Conservation (phyloP, 352 stramenopile genomes). For the Phytophthora rubi region DNA sequence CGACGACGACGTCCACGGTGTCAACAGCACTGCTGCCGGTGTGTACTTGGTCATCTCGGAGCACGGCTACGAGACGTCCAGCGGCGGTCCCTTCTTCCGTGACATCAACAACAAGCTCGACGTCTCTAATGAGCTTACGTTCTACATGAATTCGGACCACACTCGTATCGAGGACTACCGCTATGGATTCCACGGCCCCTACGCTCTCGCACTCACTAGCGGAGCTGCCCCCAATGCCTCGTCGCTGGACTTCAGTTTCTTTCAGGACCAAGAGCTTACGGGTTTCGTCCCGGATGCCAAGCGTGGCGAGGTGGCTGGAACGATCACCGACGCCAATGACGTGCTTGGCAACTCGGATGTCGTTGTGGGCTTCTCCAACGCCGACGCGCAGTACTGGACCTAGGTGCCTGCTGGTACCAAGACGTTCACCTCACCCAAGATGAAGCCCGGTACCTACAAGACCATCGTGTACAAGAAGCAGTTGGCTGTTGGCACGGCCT, state of each 20-base stretch:
- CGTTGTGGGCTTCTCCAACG: conserved; percentile 47
- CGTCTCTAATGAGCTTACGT: conserved; percentile 54
- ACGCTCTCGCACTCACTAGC: conserved; percentile 51
- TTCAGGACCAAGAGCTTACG: conserved; percentile 41
- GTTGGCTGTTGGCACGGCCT: conserved; percentile 38
- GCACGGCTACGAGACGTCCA: conserved; percentile 52
- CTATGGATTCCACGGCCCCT: conserved; percentile 60
- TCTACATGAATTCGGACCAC: conserved; percentile 73
- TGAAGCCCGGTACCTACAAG: conserved; percentile 57
- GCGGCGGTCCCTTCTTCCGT: conserved; percentile 53
- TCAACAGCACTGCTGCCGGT: conserved; percentile 40
- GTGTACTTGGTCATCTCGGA: conserved; percentile 65
- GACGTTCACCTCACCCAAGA: conserved; percentile 49
- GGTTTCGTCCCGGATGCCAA: conserved; percentile 45
- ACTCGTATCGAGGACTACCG: conserved; percentile 62
- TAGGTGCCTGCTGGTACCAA: conserved; percentile 26
- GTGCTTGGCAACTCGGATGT: conserved; percentile 35
- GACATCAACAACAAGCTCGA: conserved; percentile 68
- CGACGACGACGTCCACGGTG: conserved; percentile 48
- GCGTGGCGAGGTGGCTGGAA: conserved; percentile 42
- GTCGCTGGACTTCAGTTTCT: conserved; percentile 49
- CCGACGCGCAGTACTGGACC: conserved; percentile 52
- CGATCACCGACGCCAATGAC: conserved; percentile 40
- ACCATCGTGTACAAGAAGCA: conserved; percentile 59
- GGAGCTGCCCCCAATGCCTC: conserved; percentile 30